Conservation (phyloP, 306 rosid genomes). For the Cicer pinnatifidum region DNA sequence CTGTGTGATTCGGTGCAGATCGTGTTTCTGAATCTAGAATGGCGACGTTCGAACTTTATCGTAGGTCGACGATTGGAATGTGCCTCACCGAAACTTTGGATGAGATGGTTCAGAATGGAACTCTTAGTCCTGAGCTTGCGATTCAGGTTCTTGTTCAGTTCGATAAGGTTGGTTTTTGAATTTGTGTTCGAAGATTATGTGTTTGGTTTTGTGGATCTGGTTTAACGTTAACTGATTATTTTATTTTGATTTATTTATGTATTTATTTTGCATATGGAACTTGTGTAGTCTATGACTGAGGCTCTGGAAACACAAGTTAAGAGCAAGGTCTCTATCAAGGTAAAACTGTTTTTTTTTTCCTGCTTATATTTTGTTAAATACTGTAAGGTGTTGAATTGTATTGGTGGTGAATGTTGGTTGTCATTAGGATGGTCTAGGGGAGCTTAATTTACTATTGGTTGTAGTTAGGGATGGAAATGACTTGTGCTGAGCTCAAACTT, state of each 20-base stretch:
- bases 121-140: slow-evolving; percentile 92
- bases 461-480: slow-evolving; percentile 16
- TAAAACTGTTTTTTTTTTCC: slow-evolving; percentile 7
- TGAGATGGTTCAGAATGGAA: slow-evolving; percentile 86
- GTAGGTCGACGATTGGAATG: slow-evolving; percentile 91
- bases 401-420: neutral
- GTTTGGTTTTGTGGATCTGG: slow-evolving; percentile 13
- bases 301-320: slow-evolving; percentile 89
- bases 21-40: slow-evolving; percentile 51
- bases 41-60: slow-evolving; percentile 93
- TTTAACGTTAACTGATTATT: neutral
- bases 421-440: neutral
- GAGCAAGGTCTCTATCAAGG: slow-evolving; percentile 88
- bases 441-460: slow-evolving; percentile 17
- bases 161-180: slow-evolving; percentile 64
- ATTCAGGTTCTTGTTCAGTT: slow-evolving; percentile 94
- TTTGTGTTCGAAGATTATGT: neutral
- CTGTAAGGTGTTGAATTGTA: neutral
- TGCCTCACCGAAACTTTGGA: slow-evolving; percentile 90
- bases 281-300: slow-evolving; percentile 80
- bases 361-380: neutral
- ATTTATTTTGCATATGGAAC: neutral
- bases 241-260: neutral
- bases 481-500: neutral
- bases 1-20: slow-evolving; percentile 50